Evolutionary conservation across 345 rosid species (phyloP).

Genomic region (Aquilaria malaccensis): DNA sequence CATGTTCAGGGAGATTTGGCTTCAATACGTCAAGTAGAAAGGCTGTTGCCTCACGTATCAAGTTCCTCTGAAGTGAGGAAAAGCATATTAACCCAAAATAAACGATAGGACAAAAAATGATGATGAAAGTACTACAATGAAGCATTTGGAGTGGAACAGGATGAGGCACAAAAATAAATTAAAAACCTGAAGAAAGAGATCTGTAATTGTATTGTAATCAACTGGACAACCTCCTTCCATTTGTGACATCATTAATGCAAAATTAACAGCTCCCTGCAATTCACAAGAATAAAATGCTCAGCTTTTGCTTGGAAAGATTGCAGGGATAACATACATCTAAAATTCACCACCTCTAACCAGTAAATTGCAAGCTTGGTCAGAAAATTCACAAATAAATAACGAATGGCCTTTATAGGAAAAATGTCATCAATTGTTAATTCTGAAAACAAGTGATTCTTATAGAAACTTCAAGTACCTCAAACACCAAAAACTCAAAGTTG

Average conservation of each 20-base stretch:
- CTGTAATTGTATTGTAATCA: conserved; percentile 90
- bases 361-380: too few species aligned
- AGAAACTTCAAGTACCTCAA: conserved; percentile 1
- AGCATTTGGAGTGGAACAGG: not conserved
- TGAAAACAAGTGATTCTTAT: too few species aligned
- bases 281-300: conserved; percentile 5
- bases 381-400: too few species aligned
- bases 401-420: too few species aligned
- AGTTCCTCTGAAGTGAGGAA: conserved; percentile 55
- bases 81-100: not conserved
- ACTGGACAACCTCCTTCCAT: conserved; percentile 98
- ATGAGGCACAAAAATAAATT: not conserved
- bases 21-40: conserved; percentile 88
- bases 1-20: conserved; percentile 93
- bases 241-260: conserved; percentile 98
- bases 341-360: not conserved
- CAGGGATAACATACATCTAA: not conserved
- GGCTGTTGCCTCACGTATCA: conserved; percentile 97
- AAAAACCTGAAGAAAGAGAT: conserved; percentile 92
- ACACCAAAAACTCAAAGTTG: not conserved
- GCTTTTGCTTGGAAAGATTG: not conserved
- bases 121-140: not conserved
- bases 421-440: conserved; percentile 1
- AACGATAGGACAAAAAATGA: not conserved
- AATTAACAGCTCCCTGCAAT: conserved; percentile 88